These are phyloP conservation scores for Ilex paraguariensis DNA, from an alignment of 305 asterid genomes.

Conservation along the genomic window DNA sequence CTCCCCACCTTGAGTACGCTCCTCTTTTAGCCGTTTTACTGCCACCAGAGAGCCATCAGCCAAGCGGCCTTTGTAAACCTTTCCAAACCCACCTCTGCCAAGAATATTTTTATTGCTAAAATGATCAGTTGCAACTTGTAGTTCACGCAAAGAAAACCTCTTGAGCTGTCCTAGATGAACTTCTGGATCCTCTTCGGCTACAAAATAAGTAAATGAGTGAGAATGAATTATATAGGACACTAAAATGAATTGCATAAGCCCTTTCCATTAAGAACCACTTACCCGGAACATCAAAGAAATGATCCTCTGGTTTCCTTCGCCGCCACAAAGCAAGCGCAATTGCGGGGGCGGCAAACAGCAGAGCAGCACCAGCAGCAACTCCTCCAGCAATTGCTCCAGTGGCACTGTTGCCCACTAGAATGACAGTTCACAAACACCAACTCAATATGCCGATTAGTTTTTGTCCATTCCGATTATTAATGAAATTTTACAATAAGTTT, in stretches of 20 bases:
- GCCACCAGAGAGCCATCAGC: slow-evolving; percentile 78
- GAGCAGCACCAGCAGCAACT: slow-evolving; percentile 88
- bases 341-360: slow-evolving; percentile 72
- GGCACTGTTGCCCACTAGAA: slow-evolving; percentile 53
- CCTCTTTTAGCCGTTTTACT: slow-evolving; percentile 80
- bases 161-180: slow-evolving; percentile 83
- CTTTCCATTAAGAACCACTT: slow-evolving; percentile 20
- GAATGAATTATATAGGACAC: slow-evolving; percentile 2
- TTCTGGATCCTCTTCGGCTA: slow-evolving; percentile 91
- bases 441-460: no score
- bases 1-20: slow-evolving; percentile 75
- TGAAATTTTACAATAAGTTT: no score
- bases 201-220: slow-evolving; percentile 14
- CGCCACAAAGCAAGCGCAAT: slow-evolving; percentile 67
- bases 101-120: slow-evolving; percentile 61
- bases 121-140: slow-evolving; percentile 70
- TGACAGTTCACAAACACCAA: neutral
- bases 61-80: slow-evolving; percentile 8
- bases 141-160: slow-evolving; percentile 69
- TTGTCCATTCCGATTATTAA: no score
- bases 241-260: neutral
- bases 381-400: slow-evolving; percentile 84
- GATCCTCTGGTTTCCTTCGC: slow-evolving; percentile 66
- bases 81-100: slow-evolving; percentile 13
- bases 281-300: slow-evolving; percentile 94